phyloP scores from a whole-genome alignment of 345 rosid species.

The Microcos paniculata region DNA sequence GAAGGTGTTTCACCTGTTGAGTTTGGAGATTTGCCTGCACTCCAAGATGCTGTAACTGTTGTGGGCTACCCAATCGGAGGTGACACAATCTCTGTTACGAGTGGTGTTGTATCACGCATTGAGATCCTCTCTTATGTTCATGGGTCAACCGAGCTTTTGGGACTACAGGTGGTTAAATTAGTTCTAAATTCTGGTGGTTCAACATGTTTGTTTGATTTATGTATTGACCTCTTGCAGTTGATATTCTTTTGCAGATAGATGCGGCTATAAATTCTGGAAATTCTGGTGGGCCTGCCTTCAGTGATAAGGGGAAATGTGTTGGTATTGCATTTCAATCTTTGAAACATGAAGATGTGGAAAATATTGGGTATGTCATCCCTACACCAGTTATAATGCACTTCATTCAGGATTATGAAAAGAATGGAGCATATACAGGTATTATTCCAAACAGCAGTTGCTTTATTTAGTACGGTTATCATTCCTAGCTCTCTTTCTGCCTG shows the following conservation, averaged over 20 bases:
- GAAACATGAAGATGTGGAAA: conserved; percentile 92
- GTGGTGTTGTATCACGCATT: conserved; percentile 92
- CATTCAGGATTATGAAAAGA: conserved; percentile 84
- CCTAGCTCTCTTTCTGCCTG: not conserved
- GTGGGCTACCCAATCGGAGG: conserved; percentile 98
- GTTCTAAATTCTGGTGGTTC: not conserved
- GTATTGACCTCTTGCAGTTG: conserved; percentile 2
- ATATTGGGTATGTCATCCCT: conserved; percentile 93
- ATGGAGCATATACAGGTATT: conserved; percentile 82
- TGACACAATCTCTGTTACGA: conserved; percentile 93
- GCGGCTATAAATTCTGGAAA: conserved; percentile 98
- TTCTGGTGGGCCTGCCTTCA: conserved; percentile 98
- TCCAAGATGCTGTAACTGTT: conserved; percentile 96
- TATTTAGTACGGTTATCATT: not conserved
- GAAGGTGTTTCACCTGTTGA: conserved; percentile 83
- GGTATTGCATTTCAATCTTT: conserved; percentile 99
- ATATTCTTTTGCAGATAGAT: conserved; percentile 60
- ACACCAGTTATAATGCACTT: conserved; percentile 91
- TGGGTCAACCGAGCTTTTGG: conserved; percentile 92
- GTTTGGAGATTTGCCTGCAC: conserved; percentile 90
- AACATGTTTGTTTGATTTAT: not conserved
- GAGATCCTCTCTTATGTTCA: conserved; percentile 90
- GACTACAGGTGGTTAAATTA: conserved; percentile 58
- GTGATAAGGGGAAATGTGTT: conserved; percentile 83
- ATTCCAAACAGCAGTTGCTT: not conserved